Evolutionary conservation across 495 filamentous ascomycete genomes (phyloP), one percentile per base, ranked within the genome.

Genomic region (Aspergillus egyptiacus): DNA sequence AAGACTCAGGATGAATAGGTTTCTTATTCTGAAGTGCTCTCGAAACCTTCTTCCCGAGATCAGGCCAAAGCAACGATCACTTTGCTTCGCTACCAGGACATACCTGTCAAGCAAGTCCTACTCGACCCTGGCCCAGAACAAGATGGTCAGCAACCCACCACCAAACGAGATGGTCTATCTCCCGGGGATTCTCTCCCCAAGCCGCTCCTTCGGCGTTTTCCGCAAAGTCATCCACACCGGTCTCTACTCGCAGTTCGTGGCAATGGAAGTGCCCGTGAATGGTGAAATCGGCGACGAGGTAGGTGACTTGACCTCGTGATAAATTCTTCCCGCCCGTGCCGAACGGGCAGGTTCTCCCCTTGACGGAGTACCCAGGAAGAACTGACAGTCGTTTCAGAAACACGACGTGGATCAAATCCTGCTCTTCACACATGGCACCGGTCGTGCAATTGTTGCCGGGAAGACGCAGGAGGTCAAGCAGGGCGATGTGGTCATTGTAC

Each of bases 281-380:
- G 80, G 80, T 11, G 81, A 84, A 38, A 83, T 85, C 58, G 81
- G 81, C 4, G 79, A 85, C 43, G 80, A 84, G 68, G 76, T 79
- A 46, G 36, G 60, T 56, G 37, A 28, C 25, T 6, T 20, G 22
- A 23, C 6, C 6, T 15, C n/a, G 23, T 5, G 3, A 22, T n/a
- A 15, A 22, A 28, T 23, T 5, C 22, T 2, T 42, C 15, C 14
- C 35, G n/a, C n/a, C n/a, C n/a, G n/a, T n/a, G n/a, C n/a, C n/a
- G n/a, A n/a, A n/a, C n/a, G n/a, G n/a, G n/a, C n/a, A n/a, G n/a
- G n/a, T n/a, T n/a, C n/a, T n/a, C n/a, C n/a, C n/a, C n/a, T n/a
- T n/a, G n/a, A 20, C 15, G 18, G 5, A 18, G 6, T 10, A 43
- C n/a, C n/a, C n/a, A n/a, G n/a, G 24, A 30, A 10, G 6, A 31